These are phyloP conservation scores for Ceratocystis papillata DNA, from an alignment of 2,329 filamentous ascomycete genomes.

Conservation along the genomic window DNA sequence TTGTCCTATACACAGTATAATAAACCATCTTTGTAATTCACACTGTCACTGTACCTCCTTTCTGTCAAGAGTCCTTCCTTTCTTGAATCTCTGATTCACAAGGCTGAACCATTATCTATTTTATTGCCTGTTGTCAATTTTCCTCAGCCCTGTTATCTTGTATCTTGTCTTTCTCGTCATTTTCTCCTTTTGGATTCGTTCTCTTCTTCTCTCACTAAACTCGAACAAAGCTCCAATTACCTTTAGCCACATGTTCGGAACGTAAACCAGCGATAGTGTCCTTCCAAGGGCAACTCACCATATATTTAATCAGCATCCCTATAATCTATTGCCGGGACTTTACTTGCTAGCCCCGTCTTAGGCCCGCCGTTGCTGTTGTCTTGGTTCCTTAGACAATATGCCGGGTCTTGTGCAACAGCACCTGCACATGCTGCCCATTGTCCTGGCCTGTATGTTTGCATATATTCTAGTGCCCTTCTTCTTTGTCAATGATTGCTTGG, in stretches of 20 bases:
- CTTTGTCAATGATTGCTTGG: conserved; percentile 8
- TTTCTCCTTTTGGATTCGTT: neutral
- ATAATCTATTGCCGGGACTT: neutral
- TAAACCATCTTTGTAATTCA: neutral
- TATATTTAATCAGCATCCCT: neutral
- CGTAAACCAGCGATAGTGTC: neutral
- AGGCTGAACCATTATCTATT: too few relatives aligned
- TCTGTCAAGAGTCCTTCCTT: neutral
- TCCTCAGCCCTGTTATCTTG: neutral
- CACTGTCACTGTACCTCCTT: neutral
- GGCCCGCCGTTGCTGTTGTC: neutral
- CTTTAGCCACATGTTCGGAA: conserved; percentile 8
- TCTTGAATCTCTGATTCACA: neutral
- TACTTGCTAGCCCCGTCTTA: neutral
- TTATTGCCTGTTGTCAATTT: too few relatives aligned
- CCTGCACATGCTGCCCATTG: conserved; percentile 15
- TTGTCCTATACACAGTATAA: neutral
- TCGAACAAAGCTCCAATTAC: neutral
- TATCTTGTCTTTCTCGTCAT: neutral
- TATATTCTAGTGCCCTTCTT: conserved; percentile 19
- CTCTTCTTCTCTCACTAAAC: neutral
- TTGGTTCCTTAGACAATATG: neutral
- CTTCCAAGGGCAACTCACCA: neutral
- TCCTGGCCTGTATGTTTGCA: conserved; percentile 14
- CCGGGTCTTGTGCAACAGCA: conserved; percentile 14